These are phyloP conservation scores for Beta macrorhiza DNA, from an alignment of 179 eudicot genomes.

Conservation along the genomic window DNA sequence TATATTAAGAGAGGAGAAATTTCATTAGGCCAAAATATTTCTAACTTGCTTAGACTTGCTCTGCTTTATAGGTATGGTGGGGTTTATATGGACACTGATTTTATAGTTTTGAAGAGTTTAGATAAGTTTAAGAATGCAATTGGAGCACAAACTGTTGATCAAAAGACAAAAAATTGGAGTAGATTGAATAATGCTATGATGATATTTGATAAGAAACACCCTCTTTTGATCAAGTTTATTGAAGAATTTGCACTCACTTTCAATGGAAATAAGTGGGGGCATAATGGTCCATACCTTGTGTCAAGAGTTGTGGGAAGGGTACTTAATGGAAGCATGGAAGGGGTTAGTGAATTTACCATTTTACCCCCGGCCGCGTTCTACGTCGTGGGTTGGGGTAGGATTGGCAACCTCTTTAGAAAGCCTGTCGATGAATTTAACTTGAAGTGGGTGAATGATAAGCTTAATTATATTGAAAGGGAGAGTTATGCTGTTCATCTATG, in stretches of 20 bases:
- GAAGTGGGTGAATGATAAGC: conserved; percentile 48
- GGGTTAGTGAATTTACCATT: conserved; percentile 31
- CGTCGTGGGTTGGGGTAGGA: conserved; percentile 63
- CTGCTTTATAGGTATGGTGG: conserved; percentile 83
- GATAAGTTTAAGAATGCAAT: conserved; percentile 47
- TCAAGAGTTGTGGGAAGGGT: conserved; percentile 74
- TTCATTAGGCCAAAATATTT: conserved; percentile 78
- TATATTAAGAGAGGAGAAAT: conserved; percentile 56
- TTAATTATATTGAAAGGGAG: conserved; percentile 41
- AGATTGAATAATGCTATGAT: conserved; percentile 83
- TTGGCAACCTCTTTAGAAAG: conserved; percentile 45
- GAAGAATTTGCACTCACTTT: conserved; percentile 82
- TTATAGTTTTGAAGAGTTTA: conserved; percentile 59
- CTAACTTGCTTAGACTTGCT: conserved; percentile 74
- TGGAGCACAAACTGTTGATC: conserved; percentile 72
- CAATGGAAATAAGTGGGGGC: conserved; percentile 91
- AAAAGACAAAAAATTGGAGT: conserved; percentile 56
- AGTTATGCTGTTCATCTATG: conserved; percentile 78
- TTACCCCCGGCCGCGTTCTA: conserved; percentile 73
- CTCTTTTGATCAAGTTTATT: conserved; percentile 58
- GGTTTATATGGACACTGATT: conserved; percentile 78
- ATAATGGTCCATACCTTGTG: conserved; percentile 89
- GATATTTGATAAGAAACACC: conserved; percentile 77
- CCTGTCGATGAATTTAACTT: conserved; percentile 40
- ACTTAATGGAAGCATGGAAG: conserved; percentile 13